Percentiles rank a stretch among this genome's conserved stretches.
Evolutionary conservation across 768 basidiomycete genomes (phyloP).

Genomic region (Kwoniella dendrophila): DNA sequence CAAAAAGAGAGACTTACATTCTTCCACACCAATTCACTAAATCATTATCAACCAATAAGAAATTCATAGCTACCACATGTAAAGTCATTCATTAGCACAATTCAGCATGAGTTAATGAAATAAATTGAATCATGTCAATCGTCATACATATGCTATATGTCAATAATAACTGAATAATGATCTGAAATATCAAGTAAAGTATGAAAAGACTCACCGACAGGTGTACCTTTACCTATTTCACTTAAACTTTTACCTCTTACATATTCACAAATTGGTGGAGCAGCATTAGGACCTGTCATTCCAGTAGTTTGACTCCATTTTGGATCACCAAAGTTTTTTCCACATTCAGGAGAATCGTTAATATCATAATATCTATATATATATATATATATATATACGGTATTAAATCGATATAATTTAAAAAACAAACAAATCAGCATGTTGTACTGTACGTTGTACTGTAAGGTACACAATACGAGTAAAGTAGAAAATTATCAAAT

Average conservation of each 20-base stretch:
- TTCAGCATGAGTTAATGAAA: background rate
- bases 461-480: too few species aligned
- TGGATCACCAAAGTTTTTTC: background rate
- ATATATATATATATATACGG: too few species aligned
- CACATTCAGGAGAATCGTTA: background rate
- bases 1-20: slow-evolving; percentile 12
- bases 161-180: too few species aligned
- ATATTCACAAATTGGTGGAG: slow-evolving; percentile 10
- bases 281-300: background rate
- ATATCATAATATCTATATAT: slow-evolving; percentile 2
- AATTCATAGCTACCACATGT: slow-evolving; percentile 19
- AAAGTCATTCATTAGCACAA: too few species aligned
- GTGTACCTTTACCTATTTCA: background rate
- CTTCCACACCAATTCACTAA: slow-evolving; percentile 21
- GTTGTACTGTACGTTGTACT: background rate
- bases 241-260: background rate
- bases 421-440: too few species aligned
- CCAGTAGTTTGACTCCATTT: slow-evolving; percentile 4
- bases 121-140: too few species aligned
- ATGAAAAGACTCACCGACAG: slow-evolving; percentile 14
- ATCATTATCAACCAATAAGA: slow-evolving; percentile 6
- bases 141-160: too few species aligned
- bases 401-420: too few species aligned
- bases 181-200: too few species aligned
- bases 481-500: too few species aligned